phyloP scores from a whole-genome alignment of 129 eudicot species.

The Rutidosis leptorrhynchoides region DNA sequence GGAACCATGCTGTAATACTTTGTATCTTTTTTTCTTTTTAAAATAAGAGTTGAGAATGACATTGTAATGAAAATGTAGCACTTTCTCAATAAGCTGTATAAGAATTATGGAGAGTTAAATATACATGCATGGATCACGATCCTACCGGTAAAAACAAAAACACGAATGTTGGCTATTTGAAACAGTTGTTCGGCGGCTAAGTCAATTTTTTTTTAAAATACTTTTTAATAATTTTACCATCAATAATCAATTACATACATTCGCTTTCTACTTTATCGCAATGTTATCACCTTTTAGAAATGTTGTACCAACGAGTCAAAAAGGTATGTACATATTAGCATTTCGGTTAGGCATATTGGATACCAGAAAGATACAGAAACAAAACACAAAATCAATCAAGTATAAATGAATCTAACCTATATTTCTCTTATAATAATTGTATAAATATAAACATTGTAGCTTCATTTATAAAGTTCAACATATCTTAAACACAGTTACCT shows the following conservation, averaged over 20 bases:
- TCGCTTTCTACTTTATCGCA: background rate
- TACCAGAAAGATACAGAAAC: background rate
- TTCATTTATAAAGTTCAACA: background rate
- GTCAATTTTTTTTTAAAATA: background rate
- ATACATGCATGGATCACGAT: background rate
- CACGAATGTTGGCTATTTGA: background rate
- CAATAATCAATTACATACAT: background rate
- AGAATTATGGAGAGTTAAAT: too few relatives aligned
- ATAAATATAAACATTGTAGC: background rate
- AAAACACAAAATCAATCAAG: background rate
- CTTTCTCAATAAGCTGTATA: too few relatives aligned
- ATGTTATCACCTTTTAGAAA: background rate
- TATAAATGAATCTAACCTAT: background rate
- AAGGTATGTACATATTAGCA: background rate
- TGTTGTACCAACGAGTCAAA: background rate
- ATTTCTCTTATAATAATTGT: background rate
- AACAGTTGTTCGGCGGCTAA: background rate
- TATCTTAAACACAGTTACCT: constrained; percentile 5
- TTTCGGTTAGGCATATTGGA: background rate
- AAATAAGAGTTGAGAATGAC: background rate
- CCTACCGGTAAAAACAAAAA: background rate
- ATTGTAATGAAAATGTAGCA: too few relatives aligned
- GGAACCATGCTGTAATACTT: background rate
- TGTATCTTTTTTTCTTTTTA: background rate
- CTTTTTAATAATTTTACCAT: background rate